Percentiles rank a stretch among this genome's conserved stretches.
These are phyloP conservation scores for Ceratobasidium theobromae DNA, from an alignment of 1,284 basidiomycete genomes.

Conservation along the genomic window DNA sequence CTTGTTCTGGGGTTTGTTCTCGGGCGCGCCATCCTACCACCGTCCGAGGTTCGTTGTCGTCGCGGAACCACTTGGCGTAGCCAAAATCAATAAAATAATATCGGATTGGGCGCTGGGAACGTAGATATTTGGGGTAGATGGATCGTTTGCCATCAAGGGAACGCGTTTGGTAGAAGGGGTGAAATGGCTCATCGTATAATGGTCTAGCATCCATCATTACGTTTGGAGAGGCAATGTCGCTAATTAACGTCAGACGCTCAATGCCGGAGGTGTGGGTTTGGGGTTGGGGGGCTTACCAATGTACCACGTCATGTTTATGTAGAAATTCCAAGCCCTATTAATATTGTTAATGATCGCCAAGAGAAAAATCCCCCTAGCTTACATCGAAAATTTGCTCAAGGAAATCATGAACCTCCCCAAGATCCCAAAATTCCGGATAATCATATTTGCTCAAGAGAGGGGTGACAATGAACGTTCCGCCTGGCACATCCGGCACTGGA, in stretches of 20 bases:
- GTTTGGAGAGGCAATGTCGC: not conserved
- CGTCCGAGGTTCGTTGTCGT: not conserved
- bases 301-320: not conserved
- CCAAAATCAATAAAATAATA: constrained; percentile 1
- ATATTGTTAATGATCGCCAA: not conserved
- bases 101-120: not conserved
- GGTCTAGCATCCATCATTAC: not conserved
- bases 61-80: not conserved
- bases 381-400: constrained; percentile 28
- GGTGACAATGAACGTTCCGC: constrained; percentile 7
- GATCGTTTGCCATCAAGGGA: not conserved
- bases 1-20: not conserved
- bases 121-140: not conserved
- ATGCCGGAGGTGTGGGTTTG: not conserved
- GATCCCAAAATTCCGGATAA: constrained; percentile 9
- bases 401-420: constrained; percentile 18
- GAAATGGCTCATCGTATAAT: not conserved
- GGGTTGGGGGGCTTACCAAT: not conserved
- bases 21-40: not conserved
- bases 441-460: constrained; percentile 20
- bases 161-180: not conserved
- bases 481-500: constrained; percentile 5
- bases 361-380: not conserved
- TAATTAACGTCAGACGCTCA: not conserved
- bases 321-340: not conserved